phyloP scores from a whole-genome alignment of 1,139 yeast species.

The Debaryomyces nepalensis region DNA sequence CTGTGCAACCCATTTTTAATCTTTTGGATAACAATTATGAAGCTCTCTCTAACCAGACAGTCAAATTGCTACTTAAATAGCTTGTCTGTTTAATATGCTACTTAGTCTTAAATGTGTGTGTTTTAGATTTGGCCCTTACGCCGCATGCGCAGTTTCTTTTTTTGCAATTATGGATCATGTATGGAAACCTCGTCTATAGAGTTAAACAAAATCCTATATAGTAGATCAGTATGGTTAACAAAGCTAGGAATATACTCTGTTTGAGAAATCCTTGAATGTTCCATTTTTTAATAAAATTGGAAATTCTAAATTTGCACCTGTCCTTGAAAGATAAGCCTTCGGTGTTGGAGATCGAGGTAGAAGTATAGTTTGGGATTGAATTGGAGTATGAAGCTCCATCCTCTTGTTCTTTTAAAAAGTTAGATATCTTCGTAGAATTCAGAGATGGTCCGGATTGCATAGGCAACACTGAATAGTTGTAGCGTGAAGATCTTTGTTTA shows the following conservation, averaged over 20 bases:
- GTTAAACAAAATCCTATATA: slow-evolving; percentile 25
- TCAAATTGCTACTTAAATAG: slow-evolving; percentile 1
- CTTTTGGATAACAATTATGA: not conserved
- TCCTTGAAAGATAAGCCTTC: slow-evolving; percentile 1
- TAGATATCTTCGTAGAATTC: slow-evolving; percentile 26
- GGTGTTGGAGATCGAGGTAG: slow-evolving; percentile 2
- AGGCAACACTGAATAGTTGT: slow-evolving; percentile 18
- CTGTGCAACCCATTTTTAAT: slow-evolving; percentile 64
- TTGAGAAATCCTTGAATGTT: slow-evolving; percentile 24
- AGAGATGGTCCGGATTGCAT: slow-evolving; percentile 8
- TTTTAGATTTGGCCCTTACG: slow-evolving; percentile 11
- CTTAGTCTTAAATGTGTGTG: slow-evolving; percentile 10
- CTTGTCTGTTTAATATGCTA: not conserved
- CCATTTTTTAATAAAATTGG: slow-evolving; percentile 21
- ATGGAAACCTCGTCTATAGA: slow-evolving; percentile 12
- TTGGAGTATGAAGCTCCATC: slow-evolving; percentile 15
- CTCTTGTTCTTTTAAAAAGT: slow-evolving; percentile 31
- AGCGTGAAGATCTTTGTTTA: slow-evolving; percentile 27
- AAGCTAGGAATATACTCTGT: slow-evolving; percentile 25
- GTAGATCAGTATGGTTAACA: slow-evolving; percentile 24
- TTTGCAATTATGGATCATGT: slow-evolving; percentile 8
- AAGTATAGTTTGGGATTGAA: slow-evolving; percentile 22
- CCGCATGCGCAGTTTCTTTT: slow-evolving; percentile 18
- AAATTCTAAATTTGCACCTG: not conserved
- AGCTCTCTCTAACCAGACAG: not conserved